phyloP scores from a whole-genome alignment of 148 eudicot species.

The Pharnaceum exiguum region DNA sequence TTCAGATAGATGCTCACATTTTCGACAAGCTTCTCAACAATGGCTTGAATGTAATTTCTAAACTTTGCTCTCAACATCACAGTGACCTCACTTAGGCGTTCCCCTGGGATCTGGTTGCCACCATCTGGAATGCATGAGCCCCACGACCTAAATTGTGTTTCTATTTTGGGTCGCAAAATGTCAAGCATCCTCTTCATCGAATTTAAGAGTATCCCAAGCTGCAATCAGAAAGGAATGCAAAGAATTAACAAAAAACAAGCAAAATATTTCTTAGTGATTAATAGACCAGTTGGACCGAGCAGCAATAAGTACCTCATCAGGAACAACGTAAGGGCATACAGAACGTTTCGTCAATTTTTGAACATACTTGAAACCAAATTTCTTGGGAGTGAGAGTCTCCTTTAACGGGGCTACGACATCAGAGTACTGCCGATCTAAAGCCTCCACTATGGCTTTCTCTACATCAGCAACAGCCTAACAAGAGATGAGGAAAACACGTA shows the following conservation, averaged over 20 bases:
- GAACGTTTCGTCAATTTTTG: slow-evolving; percentile 67
- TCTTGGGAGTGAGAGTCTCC: slow-evolving; percentile 63
- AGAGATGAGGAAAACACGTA: background rate
- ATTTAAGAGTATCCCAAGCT: slow-evolving; percentile 78
- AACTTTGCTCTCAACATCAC: slow-evolving; percentile 85
- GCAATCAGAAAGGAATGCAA: slow-evolving; percentile 2
- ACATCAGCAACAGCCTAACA: slow-evolving; percentile 69
- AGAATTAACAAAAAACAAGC: background rate
- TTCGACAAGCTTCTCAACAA: slow-evolving; percentile 78
- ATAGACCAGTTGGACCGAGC: too few species aligned
- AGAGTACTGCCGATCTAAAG: slow-evolving; percentile 77
- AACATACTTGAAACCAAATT: slow-evolving; percentile 70
- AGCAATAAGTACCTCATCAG: slow-evolving; percentile 65
- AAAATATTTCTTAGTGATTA: background rate
- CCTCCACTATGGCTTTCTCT: slow-evolving; percentile 72
- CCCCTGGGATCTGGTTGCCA: slow-evolving; percentile 67
- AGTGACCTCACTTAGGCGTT: slow-evolving; percentile 79
- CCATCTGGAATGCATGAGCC: slow-evolving; percentile 70
- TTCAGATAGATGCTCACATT: slow-evolving; percentile 49
- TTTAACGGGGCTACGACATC: slow-evolving; percentile 72
- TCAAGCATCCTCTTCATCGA: slow-evolving; percentile 90
- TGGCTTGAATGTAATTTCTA: slow-evolving; percentile 68
- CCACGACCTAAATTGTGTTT: slow-evolving; percentile 68
- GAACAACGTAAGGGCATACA: slow-evolving; percentile 47
- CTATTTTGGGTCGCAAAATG: slow-evolving; percentile 59